Evolutionary conservation across 2,329 filamentous ascomycete genomes (phyloP).

Genomic region (Teratosphaeriaceae sp.): DNA sequence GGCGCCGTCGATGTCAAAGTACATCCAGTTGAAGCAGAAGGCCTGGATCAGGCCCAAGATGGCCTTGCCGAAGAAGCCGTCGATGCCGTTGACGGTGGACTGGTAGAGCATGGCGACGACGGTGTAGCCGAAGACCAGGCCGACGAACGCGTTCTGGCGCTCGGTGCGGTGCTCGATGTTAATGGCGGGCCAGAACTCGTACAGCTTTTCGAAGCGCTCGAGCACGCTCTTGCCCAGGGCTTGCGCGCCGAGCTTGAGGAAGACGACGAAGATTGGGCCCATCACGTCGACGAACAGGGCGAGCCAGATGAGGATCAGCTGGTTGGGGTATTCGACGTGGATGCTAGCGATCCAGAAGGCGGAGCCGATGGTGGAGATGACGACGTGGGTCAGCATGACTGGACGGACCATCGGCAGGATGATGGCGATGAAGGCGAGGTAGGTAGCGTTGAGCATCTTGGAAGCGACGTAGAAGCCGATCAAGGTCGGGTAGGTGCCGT

Average conservation of each 20-base stretch:
- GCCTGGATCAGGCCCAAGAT: constrained; percentile 32
- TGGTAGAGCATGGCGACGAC: constrained; percentile 58
- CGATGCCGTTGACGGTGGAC: constrained; percentile 46
- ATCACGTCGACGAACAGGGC: constrained; percentile 51
- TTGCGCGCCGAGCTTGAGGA: constrained; percentile 23
- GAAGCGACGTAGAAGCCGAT: constrained; percentile 55
- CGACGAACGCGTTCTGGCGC: constrained; percentile 58
- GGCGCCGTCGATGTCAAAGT: constrained; percentile 48
- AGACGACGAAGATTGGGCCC: constrained; percentile 39
- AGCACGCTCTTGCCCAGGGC: too few species aligned
- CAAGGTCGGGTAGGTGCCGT: constrained; percentile 49
- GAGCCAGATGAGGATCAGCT: constrained; percentile 50
- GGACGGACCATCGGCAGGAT: constrained; percentile 53
- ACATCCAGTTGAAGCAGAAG: constrained; percentile 30
- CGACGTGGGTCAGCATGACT: constrained; percentile 46
- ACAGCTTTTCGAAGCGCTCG: constrained; percentile 30
- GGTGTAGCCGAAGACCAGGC: constrained; percentile 58
- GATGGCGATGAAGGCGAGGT: constrained; percentile 42
- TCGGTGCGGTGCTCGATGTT: constrained; percentile 63
- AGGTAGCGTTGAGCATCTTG: constrained; percentile 47
- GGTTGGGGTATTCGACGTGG: constrained; percentile 48
- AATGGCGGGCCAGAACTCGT: constrained; percentile 53
- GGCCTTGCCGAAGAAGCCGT: constrained; percentile 57
- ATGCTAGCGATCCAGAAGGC: constrained; percentile 56
- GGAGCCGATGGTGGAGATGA: constrained; percentile 41